A percentile compares a stretch with the other conserved stretches of the same genome.
phyloP scores from a whole-genome alignment of 2,329 filamentous ascomycete genomes.

The Claviceps digitariae region DNA sequence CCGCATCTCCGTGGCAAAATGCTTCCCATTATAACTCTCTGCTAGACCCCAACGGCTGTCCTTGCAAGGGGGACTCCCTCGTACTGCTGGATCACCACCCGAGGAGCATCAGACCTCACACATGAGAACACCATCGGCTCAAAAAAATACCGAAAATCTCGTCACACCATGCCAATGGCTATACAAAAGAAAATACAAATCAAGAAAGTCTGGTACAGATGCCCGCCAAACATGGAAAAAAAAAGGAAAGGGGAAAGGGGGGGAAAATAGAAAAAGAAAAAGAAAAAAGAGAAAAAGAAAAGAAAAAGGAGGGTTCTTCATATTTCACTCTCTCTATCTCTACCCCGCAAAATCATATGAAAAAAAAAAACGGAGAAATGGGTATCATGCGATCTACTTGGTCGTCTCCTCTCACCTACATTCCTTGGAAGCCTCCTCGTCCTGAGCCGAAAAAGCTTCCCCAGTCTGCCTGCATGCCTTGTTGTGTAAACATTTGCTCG shows the following conservation, averaged over 20 bases:
- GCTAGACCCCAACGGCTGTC: neutral
- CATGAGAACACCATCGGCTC: neutral
- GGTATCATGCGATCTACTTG: conserved; percentile 21
- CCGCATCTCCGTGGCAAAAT: neutral
- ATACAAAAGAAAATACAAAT: neutral
- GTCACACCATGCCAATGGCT: neutral
- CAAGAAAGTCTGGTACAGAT: conserved; percentile 6
- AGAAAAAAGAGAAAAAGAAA: conserved; percentile 6
- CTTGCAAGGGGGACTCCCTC: neutral
- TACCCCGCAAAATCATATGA: neutral
- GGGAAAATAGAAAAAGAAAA: conserved; percentile 8
- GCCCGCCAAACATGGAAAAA: conserved; percentile 2
- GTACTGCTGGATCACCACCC: neutral
- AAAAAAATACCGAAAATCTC: neutral
- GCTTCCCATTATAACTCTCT: neutral
- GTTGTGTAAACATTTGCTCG: conserved; percentile 36
- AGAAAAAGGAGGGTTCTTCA: neutral
- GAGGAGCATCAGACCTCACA: neutral
- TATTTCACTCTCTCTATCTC: neutral
- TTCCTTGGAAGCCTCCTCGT: conserved; percentile 28
- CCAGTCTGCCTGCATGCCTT: conserved; percentile 32
- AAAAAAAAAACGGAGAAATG: conserved; percentile 9
- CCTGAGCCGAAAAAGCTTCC: conserved; percentile 32
- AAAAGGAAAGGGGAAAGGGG: conserved; percentile 5
- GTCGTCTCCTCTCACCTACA: conserved; percentile 20